A percentile compares a stretch with the other conserved stretches of the same genome.
These are phyloP conservation scores for Mycosphaerella sp. DNA, from an alignment of 2,329 filamentous ascomycete genomes.

Conservation along the genomic window DNA sequence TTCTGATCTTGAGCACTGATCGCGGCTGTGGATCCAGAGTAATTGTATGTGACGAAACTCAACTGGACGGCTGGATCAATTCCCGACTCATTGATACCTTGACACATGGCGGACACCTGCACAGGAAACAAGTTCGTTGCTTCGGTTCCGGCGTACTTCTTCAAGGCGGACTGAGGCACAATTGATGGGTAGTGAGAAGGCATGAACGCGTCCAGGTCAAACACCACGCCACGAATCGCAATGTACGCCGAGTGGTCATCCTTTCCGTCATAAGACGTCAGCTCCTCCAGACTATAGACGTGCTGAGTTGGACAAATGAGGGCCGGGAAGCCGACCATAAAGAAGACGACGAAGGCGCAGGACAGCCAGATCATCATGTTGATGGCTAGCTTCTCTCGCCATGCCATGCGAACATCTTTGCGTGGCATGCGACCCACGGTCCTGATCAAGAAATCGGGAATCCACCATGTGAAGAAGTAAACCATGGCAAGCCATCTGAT, in stretches of 20 bases:
- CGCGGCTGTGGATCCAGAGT: constrained; percentile 58
- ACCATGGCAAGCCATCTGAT: constrained; percentile 88
- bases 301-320: constrained; percentile 88
- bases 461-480: constrained; percentile 74
- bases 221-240: constrained; percentile 82
- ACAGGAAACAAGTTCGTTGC: constrained; percentile 86
- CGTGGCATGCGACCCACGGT: constrained; percentile 76
- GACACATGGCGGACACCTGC: constrained; percentile 86
- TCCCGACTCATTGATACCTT: constrained; percentile 62
- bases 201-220: constrained; percentile 69
- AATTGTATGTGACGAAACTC: constrained; percentile 73
- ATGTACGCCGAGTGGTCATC: constrained; percentile 58
- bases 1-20: constrained; percentile 65
- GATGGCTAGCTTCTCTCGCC: constrained; percentile 96
- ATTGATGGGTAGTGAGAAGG: constrained; percentile 71
- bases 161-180: constrained; percentile 54
- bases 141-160: constrained; percentile 80
- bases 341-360: constrained; percentile 72
- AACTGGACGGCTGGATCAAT: constrained; percentile 69
- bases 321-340: constrained; percentile 79
- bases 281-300: constrained; percentile 73
- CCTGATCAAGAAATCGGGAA: constrained; percentile 78
- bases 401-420: constrained; percentile 85
- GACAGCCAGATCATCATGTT: constrained; percentile 94
- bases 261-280: constrained; percentile 68